Base-by-base conservation (phyloP, 1,284 basidiomycete species). In the Leccinum subrobustum region DNA sequence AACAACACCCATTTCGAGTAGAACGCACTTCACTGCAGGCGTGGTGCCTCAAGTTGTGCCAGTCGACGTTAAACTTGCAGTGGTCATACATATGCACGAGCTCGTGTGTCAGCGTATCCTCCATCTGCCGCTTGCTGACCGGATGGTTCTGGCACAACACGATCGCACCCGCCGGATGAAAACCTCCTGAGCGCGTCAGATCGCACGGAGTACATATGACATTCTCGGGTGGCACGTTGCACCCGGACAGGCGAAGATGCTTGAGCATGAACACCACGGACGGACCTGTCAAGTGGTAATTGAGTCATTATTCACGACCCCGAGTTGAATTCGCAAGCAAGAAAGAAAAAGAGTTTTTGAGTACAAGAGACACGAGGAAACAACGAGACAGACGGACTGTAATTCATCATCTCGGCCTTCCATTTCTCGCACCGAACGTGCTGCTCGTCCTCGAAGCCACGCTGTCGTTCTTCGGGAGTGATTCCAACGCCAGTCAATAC, bases 21-120 rank as follows among this genome's bases (percentile, higher is more conserved):
- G 18, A 44, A 44, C 42, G 42, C 71, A 96, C 95, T 84, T 98
- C 96, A 69, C 89, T 93, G 73, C 96, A 98, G 0, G 96, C 96
- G 73, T 96, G 95, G 78, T 98, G 95, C 58, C 94, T 79, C 57
- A 98, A 75, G 75, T 98, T 91, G 56, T 74, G 77, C 95, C 94
- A 98, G 74, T 97, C 89, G 1, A 97, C 91, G 61, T 95, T 89
- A 79, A 98, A 98, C 72, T 89, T 88, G 74, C 92, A 93, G 66
- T 97, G 92, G 73, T 98, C 96, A 72, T 91, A 98, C 82, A 95
- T 89, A 75, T 98, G 96, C n/a, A 98, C 79, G 60, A 98, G 86
- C 72, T 99, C 96, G 70, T 99, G 96, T 16, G 93, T 85, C 33
- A 98, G 78, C 14, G 95, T 97, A 72, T 95, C 87, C 75, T 98